Base-by-base conservation (phyloP, 2,329 filamentous ascomycete species). In the Xylariaceae sp. region DNA sequence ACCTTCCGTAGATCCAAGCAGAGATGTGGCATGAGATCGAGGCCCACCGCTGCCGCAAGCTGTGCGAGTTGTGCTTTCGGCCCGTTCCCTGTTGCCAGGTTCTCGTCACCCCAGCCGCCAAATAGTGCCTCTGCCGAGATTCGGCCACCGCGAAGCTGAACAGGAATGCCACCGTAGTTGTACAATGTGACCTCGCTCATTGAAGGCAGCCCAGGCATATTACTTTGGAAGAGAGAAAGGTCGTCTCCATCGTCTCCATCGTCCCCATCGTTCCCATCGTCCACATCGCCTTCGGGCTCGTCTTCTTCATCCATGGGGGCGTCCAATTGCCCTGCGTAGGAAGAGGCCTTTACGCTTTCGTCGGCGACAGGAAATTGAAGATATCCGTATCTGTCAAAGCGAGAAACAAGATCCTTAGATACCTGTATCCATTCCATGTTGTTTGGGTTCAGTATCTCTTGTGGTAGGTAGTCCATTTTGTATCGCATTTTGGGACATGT, bases 401-500 rank as follows among this genome's bases (percentile, higher is more conserved):
- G 56, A n/a, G 47, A 59, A 32, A 80, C 56, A 2, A 76, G 55
- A 3, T 68, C 62, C 24, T 69, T 62, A 48, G 80, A 72, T 14
- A 87, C 57, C 0, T 66, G 64, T 46, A 81, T 68, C 83, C 83
- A 88, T 7, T 63, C 57, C 46, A 81, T 67, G 0, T 71, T 73
- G 45, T 80, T 75, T 0, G 83, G 82, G 48, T 89, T 83, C 9
- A 90, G 70, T 9, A 92, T 72, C 53, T 81, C 76, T 55, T 88
- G 83, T 2, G 85, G 85, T 9, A 71, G 69, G 58, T 85, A 92
- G 55, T 88, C 82, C 41, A 81, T 83, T 66, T 92, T 92, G 67
- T 92, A 92, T 51, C 73, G 71, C 86, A 92, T 90, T 66, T 92
- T 92, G 37, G 75, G 70, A 53, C 85, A 90, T 38, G 67, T 78